These are phyloP conservation scores for Alternaria metachromatica DNA, from an alignment of 2,329 filamentous ascomycete genomes.

Conservation along the genomic window DNA sequence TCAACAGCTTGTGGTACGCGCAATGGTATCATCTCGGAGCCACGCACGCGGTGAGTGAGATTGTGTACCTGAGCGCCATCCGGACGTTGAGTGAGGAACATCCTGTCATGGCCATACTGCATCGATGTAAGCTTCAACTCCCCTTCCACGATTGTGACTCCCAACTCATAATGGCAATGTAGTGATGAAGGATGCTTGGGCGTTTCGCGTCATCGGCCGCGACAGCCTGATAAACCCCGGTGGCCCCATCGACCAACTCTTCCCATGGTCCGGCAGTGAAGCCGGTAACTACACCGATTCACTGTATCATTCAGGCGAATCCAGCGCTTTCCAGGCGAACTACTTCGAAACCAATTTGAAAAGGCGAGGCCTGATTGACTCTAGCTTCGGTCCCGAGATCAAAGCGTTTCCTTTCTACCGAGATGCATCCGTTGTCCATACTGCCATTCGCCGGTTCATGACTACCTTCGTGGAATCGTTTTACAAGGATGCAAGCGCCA, in stretches of 20 bases:
- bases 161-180: neutral
- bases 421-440: neutral
- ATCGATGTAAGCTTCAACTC: constrained; percentile 16
- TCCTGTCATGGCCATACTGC: constrained; percentile 50
- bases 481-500: neutral
- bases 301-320: neutral
- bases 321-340: constrained; percentile 1
- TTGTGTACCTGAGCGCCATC: constrained; percentile 54
- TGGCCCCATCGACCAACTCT: constrained; percentile 1
- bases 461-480: neutral
- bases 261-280: neutral
- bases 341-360: constrained; percentile 3
- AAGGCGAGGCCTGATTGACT: constrained; percentile 1
- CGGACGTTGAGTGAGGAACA: constrained; percentile 56
- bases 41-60: constrained; percentile 55
- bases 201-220: neutral
- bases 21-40: constrained; percentile 55
- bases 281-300: constrained; percentile 2
- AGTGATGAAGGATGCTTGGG: constrained; percentile 8
- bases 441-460: neutral
- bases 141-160: neutral
- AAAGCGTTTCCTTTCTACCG: constrained; percentile 4
- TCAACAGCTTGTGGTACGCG: constrained; percentile 56
- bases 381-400: constrained; percentile 1
- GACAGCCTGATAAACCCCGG: constrained; percentile 2